These are phyloP conservation scores for Ophiostoma tasmaniense DNA, from an alignment of 2,329 filamentous ascomycete species.

Conservation along the genomic window DNA sequence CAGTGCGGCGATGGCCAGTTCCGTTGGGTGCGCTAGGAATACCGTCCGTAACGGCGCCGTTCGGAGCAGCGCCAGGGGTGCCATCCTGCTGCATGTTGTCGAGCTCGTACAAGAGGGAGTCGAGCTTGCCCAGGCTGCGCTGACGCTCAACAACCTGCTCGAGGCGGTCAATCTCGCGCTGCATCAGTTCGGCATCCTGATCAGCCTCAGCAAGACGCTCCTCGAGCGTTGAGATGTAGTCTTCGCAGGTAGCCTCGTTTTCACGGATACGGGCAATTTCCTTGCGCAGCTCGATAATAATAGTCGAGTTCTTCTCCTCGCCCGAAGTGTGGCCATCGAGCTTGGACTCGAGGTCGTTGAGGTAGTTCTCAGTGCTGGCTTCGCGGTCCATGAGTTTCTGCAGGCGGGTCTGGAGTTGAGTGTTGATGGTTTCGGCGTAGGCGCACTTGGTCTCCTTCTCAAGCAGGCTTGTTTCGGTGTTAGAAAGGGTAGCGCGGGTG, in stretches of 20 bases:
- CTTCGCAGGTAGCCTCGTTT: conserved; percentile 82
- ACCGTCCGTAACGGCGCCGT: neutral
- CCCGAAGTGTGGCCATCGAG: conserved; percentile 84
- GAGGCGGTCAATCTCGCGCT: conserved; percentile 85
- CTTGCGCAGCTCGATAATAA: conserved; percentile 80
- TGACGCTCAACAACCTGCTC: conserved; percentile 95
- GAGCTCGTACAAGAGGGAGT: conserved; percentile 83
- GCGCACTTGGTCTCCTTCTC: conserved; percentile 93
- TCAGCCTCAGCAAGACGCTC: conserved; percentile 92
- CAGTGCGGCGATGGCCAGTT: conserved; percentile 36
- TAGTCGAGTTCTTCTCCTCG: conserved; percentile 82
- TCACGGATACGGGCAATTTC: conserved; percentile 82
- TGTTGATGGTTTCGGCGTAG: conserved; percentile 85
- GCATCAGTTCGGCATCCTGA: conserved; percentile 93
- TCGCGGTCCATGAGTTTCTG: conserved; percentile 91
- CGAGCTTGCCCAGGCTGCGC: conserved; percentile 86
- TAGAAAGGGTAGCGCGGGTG: conserved; percentile 74
- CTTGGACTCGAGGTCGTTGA: conserved; percentile 83
- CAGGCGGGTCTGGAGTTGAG: conserved; percentile 80
- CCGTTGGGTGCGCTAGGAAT: conserved; percentile 29
- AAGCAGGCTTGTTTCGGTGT: conserved; percentile 74
- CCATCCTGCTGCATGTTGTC: conserved; percentile 59
- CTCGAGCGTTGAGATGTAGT: conserved; percentile 94
- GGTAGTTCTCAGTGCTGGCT: conserved; percentile 81
- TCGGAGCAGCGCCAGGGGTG: neutral